Evolutionary conservation across 805 yeast species (phyloP).

Genomic region (Hanseniaspora vineae): DNA sequence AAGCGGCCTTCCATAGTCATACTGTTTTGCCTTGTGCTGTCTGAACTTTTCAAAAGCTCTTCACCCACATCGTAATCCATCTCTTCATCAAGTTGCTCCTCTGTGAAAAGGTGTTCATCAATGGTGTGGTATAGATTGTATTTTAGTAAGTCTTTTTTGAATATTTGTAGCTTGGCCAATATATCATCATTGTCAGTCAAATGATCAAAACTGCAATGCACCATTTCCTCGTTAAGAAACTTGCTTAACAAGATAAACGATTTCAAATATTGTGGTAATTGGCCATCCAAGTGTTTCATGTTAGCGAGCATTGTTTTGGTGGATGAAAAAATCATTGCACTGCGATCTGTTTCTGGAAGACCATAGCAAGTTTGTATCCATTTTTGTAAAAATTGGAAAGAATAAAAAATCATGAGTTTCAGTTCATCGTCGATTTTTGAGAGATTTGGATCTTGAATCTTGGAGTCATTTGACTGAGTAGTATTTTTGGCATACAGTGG

Average conservation of each 20-base stretch:
- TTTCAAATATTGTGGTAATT: slow-evolving; percentile 4
- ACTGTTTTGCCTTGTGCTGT: too few relatives aligned
- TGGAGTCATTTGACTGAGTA: too few relatives aligned
- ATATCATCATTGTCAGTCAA: too few relatives aligned
- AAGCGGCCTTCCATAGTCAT: too few relatives aligned
- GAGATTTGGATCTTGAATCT: slow-evolving; percentile 3
- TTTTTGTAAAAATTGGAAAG: slow-evolving; percentile 18
- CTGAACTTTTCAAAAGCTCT: too few relatives aligned
- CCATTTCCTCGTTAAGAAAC: slow-evolving; percentile 7
- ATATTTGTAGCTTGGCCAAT: neutral
- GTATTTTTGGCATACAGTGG: slow-evolving; percentile 9
- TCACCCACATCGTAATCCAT: neutral
- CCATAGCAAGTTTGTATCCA: slow-evolving; percentile 21
- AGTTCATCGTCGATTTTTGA: slow-evolving; percentile 3
- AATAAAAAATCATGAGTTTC: slow-evolving; percentile 16
- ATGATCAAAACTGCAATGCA: too few relatives aligned
- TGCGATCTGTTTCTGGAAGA: slow-evolving; percentile 16
- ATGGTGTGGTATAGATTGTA: neutral
- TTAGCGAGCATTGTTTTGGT: slow-evolving; percentile 10
- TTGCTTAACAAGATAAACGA: slow-evolving; percentile 14
- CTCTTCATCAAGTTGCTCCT: neutral
- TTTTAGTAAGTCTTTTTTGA: neutral
- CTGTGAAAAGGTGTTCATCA: neutral
- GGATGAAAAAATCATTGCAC: slow-evolving; percentile 17
- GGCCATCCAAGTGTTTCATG: slow-evolving; percentile 7